These are phyloP conservation scores for Megacollybia marginata DNA, from an alignment of 768 basidiomycete genomes.

Conservation along the genomic window DNA sequence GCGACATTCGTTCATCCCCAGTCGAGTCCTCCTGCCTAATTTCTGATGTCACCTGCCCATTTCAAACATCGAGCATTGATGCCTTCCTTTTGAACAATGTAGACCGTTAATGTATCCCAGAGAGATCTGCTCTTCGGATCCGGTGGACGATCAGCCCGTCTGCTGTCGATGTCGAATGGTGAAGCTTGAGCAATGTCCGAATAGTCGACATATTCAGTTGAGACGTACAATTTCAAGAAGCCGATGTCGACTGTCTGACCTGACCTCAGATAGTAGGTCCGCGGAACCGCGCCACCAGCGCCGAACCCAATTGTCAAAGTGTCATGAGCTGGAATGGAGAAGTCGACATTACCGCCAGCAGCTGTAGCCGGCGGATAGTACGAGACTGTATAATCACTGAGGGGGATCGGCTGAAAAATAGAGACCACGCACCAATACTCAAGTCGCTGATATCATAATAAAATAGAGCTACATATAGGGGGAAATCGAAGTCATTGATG, in stretches of 20 bases:
- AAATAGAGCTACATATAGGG: constrained; percentile 11
- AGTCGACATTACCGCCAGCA: background rate
- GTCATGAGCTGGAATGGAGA: too few relatives aligned
- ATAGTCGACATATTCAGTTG: constrained; percentile 17
- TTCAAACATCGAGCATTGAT: too few relatives aligned
- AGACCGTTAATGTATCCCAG: too few relatives aligned
- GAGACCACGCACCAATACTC: constrained; percentile 3
- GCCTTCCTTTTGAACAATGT: too few relatives aligned
- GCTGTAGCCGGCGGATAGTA: background rate
- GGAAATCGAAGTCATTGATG: constrained; percentile 4
- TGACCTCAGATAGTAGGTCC: constrained; percentile 5
- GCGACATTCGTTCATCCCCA: too few relatives aligned
- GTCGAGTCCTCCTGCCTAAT: too few relatives aligned
- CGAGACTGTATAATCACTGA: background rate
- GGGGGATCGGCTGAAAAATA: background rate
- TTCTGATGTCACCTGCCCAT: too few relatives aligned
- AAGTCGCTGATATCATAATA: constrained; percentile 12
- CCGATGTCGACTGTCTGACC: constrained; percentile 18
- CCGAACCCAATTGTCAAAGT: constrained; percentile 24
- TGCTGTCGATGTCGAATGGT: constrained; percentile 10
- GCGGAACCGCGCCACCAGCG: constrained; percentile 10
- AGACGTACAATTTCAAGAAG: constrained; percentile 19
- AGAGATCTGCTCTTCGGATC: too few relatives aligned
- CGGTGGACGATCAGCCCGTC: background rate
- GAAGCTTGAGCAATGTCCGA: constrained; percentile 10